Evolutionary conservation across 2,329 filamentous ascomycete species (phyloP).

Genomic region (Biscogniauxia marginata): DNA sequence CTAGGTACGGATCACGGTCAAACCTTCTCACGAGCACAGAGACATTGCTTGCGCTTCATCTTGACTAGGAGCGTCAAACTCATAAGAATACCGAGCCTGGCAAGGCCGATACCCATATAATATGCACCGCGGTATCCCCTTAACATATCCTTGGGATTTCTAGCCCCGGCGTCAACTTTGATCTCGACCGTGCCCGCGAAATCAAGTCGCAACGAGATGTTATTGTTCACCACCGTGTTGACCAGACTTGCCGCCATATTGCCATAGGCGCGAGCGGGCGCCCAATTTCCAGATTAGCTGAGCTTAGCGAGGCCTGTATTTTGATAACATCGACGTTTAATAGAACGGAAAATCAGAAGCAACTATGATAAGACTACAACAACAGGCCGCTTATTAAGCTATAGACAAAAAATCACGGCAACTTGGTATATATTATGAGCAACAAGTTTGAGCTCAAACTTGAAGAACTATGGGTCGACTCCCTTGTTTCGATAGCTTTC

Average conservation of each 20-base stretch:
- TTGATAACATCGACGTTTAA: not conserved
- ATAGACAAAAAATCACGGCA: not conserved
- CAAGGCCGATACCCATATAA: constrained; percentile 43
- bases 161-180: constrained; percentile 52
- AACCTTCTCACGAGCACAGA: not conserved
- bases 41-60: not conserved
- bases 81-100: constrained; percentile 35
- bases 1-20: not conserved
- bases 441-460: not conserved
- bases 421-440: not conserved
- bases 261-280: constrained; percentile 35
- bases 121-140: constrained; percentile 38
- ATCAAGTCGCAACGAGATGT: constrained; percentile 54
- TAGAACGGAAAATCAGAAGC: not conserved
- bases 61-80: constrained; percentile 31
- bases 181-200: constrained; percentile 54
- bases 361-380: not conserved
- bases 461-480: not conserved
- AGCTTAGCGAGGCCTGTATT: too few relatives aligned
- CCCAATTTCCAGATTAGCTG: too few relatives aligned
- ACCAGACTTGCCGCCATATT: constrained; percentile 44
- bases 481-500: too few relatives aligned
- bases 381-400: not conserved
- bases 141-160: constrained; percentile 36
- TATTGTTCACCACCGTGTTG: constrained; percentile 57